These are phyloP conservation scores for Nakaseomyces kungkrabaensis DNA, from an alignment of 1,139 yeast species.

Conservation along the genomic window DNA sequence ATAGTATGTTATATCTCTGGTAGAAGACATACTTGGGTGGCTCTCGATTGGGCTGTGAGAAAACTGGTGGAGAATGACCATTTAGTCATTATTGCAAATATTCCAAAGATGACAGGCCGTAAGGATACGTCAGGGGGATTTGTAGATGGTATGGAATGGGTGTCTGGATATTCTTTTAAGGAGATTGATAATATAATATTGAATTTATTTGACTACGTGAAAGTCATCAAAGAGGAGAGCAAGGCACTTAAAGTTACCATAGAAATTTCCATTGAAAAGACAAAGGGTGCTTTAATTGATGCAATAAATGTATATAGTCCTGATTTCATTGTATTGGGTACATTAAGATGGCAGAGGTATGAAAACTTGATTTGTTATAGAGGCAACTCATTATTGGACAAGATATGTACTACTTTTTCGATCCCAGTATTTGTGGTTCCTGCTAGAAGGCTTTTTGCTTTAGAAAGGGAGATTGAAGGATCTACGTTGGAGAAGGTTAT, in stretches of 20 bases:
- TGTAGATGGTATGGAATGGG: slow-evolving; percentile 18
- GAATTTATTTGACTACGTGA: slow-evolving; percentile 39
- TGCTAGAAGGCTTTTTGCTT: slow-evolving; percentile 47
- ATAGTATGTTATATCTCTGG: slow-evolving; percentile 59
- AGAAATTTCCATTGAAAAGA: slow-evolving; percentile 52
- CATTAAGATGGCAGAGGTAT: slow-evolving; percentile 15
- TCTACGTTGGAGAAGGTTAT: neutral
- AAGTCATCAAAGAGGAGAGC: slow-evolving; percentile 36
- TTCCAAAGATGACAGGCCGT: slow-evolving; percentile 20
- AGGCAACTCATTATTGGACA: slow-evolving; percentile 44
- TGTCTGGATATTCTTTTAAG: slow-evolving; percentile 22
- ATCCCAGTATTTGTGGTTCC: slow-evolving; percentile 63
- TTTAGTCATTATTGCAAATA: slow-evolving; percentile 45
- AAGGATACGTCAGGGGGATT: slow-evolving; percentile 12
- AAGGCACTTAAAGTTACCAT: slow-evolving; percentile 47
- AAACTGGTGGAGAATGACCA: slow-evolving; percentile 49
- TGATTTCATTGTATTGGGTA: slow-evolving; percentile 36
- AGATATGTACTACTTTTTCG: slow-evolving; percentile 52
- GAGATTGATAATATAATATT: slow-evolving; percentile 24
- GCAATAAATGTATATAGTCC: slow-evolving; percentile 58
- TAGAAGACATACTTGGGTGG: slow-evolving; percentile 68
- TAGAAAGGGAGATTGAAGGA: slow-evolving; percentile 31
- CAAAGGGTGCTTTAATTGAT: slow-evolving; percentile 48
- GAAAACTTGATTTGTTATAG: slow-evolving; percentile 11
- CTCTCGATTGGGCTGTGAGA: slow-evolving; percentile 56